Base-by-base conservation (phyloP, 495 filamentous ascomycete genomes). In the Penicillium cataractarum region DNA sequence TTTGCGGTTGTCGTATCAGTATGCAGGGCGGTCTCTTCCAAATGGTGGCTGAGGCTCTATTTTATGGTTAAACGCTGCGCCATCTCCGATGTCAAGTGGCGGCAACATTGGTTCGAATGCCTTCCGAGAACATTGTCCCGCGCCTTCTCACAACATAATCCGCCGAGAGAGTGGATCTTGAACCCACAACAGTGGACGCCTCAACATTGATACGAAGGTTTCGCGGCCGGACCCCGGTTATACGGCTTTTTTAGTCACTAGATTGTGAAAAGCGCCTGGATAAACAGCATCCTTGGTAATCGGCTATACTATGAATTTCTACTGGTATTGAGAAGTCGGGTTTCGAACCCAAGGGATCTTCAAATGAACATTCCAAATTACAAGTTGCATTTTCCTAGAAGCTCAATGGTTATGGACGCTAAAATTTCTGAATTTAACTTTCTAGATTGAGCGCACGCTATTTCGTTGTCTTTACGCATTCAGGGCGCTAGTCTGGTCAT, bases 401-500 rank as follows among this genome's bases (percentile, higher is more conserved):
- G 19, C 4, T 22, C 9, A n/a, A 50, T 1, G 26, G 9, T 15
- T 13, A 0, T 29, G 1, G 27, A 26, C 6, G 24, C 13, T 50
- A 50, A 50, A 15, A 0, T 1, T 50, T 15, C 0, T 6, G 17
- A n/a, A 50, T 17, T n/a, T 7, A 4, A 29, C 2, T 13, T 12
- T 17, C 46, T 15, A 6, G 5, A 29, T 17, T 13, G 6, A 50
- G 46, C 39, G 17, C 9, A 22, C 15, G 39, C 39, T 46, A 57
- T 35, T 21, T 33, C 32, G 12, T 13, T 29, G 8, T n/a, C 27
- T 4, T 17, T 33, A 31, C 6, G 7, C 10, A 13, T 33, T 2
- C 1, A 15, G 31, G 17, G 46, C 52, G 8, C 52, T 24, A n/a
- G 62, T 64, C 42, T 62, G 61, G 42, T 78, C 76, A 46, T 77